phyloP scores from a whole-genome alignment of 306 rosid genomes.

The Bauhinia variegata region DNA sequence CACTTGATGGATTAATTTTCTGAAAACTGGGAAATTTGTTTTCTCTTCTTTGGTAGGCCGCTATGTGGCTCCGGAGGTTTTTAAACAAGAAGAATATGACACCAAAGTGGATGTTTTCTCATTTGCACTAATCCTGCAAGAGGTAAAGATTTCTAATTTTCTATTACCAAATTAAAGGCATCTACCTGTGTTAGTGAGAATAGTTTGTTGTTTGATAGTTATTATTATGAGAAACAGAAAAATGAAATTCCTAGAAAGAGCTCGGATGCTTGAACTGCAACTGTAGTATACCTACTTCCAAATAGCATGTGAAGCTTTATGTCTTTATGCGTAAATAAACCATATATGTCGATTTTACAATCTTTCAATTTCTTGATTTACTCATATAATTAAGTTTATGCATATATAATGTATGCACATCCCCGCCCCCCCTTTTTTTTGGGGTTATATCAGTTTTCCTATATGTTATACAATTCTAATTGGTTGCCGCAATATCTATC shows the following conservation, averaged over 20 bases:
- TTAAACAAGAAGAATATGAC: slow-evolving; percentile 70
- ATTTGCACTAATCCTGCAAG: slow-evolving; percentile 88
- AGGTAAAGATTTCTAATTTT: slow-evolving; percentile 56
- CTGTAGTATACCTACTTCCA: neutral
- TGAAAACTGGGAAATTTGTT: slow-evolving; percentile 26
- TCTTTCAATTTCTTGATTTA: slow-evolving; percentile 14
- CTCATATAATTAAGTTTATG: slow-evolving; percentile 12
- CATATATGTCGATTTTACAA: neutral
- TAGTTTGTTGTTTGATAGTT: neutral
- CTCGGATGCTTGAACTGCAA: neutral
- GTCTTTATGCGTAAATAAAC: slow-evolving; percentile 27
- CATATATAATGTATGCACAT: neutral
- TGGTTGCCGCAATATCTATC: slow-evolving; percentile 36
- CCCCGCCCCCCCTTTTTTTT: too few species aligned
- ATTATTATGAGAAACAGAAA: slow-evolving; percentile 7
- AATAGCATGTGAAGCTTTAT: slow-evolving; percentile 3
- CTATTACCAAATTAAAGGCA: slow-evolving; percentile 11
- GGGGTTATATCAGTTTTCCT: slow-evolving; percentile 12
- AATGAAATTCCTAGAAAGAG: slow-evolving; percentile 1
- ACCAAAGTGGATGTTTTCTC: slow-evolving; percentile 98
- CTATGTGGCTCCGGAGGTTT: slow-evolving; percentile 95
- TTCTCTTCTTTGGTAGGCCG: slow-evolving; percentile 61
- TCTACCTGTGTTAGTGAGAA: neutral
- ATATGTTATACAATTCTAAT: slow-evolving; percentile 16
- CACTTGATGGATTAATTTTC: slow-evolving; percentile 34